phyloP scores from a whole-genome alignment of 352 stramenopile genomes.

The Pilasporangium apinafurcum region DNA sequence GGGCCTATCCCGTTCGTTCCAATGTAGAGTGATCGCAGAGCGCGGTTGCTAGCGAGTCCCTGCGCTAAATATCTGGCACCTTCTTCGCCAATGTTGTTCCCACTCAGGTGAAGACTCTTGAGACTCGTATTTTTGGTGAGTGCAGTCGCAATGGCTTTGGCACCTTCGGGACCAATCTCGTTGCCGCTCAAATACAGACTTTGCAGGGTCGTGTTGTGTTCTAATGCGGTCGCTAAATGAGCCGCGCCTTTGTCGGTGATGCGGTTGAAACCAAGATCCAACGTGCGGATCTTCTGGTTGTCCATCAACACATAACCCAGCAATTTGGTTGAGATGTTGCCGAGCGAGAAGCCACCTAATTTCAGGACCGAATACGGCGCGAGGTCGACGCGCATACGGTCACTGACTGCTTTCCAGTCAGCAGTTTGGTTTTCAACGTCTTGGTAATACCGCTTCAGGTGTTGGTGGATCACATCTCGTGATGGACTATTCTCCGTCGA shows the following conservation, averaged over 20 bases:
- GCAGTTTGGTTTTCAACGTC: conserved; percentile 20
- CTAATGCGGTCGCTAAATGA: conserved; percentile 46
- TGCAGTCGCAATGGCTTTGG: conserved; percentile 33
- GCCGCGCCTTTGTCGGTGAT: conserved; percentile 62
- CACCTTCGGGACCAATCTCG: conserved; percentile 59
- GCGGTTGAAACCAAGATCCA: conserved; percentile 79
- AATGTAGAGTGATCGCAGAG: conserved; percentile 61
- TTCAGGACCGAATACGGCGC: conserved; percentile 62
- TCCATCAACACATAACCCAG: conserved; percentile 45
- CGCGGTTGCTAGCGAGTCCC: conserved; percentile 43
- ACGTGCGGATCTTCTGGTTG: conserved; percentile 34
- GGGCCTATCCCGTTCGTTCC: conserved; percentile 75
- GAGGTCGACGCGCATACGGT: conserved; percentile 47
- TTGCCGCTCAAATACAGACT: conserved; percentile 79
- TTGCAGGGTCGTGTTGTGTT: conserved; percentile 55
- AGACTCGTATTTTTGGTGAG: conserved; percentile 55
- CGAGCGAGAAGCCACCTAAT: conserved; percentile 73
- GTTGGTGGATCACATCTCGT: conserved; percentile 58
- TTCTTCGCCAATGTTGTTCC: conserved; percentile 81
- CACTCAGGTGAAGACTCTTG: conserved; percentile 62
- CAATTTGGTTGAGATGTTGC: conserved; percentile 51
- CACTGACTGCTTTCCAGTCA: conserved; percentile 26
- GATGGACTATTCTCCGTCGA: conserved; percentile 30
- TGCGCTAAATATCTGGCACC: conserved; percentile 42
- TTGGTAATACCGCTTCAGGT: conserved; percentile 47